Evolutionary conservation across 495 filamentous ascomycete genomes (phyloP).

Genomic region (Antarctomyces pellizariae): DNA sequence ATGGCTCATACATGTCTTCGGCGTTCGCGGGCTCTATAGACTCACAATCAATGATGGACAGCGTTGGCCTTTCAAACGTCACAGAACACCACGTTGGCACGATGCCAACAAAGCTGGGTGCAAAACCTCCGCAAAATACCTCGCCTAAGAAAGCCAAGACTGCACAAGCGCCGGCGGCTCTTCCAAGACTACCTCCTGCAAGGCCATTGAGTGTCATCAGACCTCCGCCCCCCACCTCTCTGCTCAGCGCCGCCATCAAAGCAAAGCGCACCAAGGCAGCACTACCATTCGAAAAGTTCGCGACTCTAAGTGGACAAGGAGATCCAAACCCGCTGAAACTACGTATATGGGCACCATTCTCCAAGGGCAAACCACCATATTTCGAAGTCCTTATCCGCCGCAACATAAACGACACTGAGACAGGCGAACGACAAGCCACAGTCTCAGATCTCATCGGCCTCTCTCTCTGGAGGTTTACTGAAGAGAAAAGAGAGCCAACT

Average conservation of each 20-base stretch:
- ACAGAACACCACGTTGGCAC: constrained; percentile 27
- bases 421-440: constrained; percentile 37
- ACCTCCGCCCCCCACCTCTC: constrained; percentile 56
- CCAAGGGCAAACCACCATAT: constrained; percentile 35
- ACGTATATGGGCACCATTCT: constrained; percentile 73
- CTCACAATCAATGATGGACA: constrained; percentile 26
- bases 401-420: constrained; percentile 47
- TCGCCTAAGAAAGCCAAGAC: constrained; percentile 37
- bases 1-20: constrained; percentile 28
- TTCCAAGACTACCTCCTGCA: constrained; percentile 72
- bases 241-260: constrained; percentile 42
- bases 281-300: constrained; percentile 68
- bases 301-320: constrained; percentile 66
- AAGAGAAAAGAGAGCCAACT: constrained; percentile 53
- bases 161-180: constrained; percentile 29
- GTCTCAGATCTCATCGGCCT: constrained; percentile 83
- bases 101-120: constrained; percentile 26
- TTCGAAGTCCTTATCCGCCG: constrained; percentile 59
- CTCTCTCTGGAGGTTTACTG: constrained; percentile 64
- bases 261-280: constrained; percentile 57
- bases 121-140: too few species aligned
- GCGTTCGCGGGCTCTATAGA: constrained; percentile 29
- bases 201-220: constrained; percentile 68
- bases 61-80: constrained; percentile 22
- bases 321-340: constrained; percentile 62